These are phyloP conservation scores for Mucor velutinosus DNA, from an alignment of 371 early-diverging fungal species.

Conservation along the genomic window DNA sequence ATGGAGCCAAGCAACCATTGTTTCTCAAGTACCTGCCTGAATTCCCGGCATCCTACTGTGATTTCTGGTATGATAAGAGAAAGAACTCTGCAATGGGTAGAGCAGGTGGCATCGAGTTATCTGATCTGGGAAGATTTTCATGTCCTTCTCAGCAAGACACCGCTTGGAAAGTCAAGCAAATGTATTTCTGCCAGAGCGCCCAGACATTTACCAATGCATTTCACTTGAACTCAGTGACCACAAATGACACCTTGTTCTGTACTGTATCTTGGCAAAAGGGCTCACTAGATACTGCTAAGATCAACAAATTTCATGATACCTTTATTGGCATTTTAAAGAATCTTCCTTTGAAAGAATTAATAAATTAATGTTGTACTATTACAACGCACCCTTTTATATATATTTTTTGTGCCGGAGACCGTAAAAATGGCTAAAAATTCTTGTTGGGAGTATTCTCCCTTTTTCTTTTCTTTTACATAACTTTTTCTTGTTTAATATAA, in stretches of 20 bases:
- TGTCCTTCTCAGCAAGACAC: neutral
- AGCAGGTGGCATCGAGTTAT: slow-evolving; percentile 41
- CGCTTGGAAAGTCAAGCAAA: slow-evolving; percentile 16
- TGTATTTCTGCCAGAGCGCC: slow-evolving; percentile 45
- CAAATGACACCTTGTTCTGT: slow-evolving; percentile 18
- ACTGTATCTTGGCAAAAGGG: slow-evolving; percentile 43
- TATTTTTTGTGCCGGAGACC: neutral
- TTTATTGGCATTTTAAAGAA: slow-evolving; percentile 13
- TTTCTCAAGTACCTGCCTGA: slow-evolving; percentile 25
- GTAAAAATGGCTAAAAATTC: slow-evolving; percentile 2
- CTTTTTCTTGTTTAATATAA: neutral
- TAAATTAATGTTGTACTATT: neutral
- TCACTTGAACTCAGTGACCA: slow-evolving; percentile 27
- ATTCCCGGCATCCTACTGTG: slow-evolving; percentile 34
- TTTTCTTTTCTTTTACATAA: slow-evolving; percentile 5
- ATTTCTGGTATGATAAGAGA: slow-evolving; percentile 28
- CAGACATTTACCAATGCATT: slow-evolving; percentile 29
- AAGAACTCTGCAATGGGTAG: slow-evolving; percentile 28
- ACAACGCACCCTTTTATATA: neutral
- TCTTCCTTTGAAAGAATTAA: neutral
- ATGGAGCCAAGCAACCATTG: slow-evolving; percentile 21
- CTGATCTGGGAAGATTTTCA: slow-evolving; percentile 38
- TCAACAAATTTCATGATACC: neutral
- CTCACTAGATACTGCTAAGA: slow-evolving; percentile 12
- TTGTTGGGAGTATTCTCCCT: neutral